Evolutionary conservation across 176 grass and related monocot species (phyloP).

Genomic region (Avena eriantha): DNA sequence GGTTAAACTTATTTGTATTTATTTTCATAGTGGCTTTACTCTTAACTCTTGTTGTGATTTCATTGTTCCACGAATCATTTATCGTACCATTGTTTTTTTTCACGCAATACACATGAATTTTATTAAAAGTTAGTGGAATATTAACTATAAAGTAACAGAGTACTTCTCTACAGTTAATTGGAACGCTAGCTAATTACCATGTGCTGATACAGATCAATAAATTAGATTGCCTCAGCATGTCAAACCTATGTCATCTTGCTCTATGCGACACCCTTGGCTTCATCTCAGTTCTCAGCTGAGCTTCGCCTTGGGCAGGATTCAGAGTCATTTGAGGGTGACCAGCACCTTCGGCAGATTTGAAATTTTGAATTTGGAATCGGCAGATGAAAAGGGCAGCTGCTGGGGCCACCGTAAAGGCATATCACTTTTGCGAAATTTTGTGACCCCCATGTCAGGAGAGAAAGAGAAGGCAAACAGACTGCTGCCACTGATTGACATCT

Average conservation of each 20-base stretch:
- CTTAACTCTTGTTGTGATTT: not conserved
- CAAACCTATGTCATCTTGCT: not conserved
- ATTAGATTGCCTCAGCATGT: not conserved
- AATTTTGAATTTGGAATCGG: not conserved
- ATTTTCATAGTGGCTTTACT: not conserved
- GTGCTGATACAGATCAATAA: not conserved
- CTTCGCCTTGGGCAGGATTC: not conserved
- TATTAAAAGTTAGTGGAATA: not conserved
- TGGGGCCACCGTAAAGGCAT: not conserved
- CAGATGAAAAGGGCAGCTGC: not conserved
- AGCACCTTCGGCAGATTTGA: slow-evolving; percentile 1
- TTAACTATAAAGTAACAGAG: not conserved
- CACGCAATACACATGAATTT: not conserved
- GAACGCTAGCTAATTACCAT: not conserved
- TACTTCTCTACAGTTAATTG: not conserved
- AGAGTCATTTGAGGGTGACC: not conserved
- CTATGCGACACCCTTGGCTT: not conserved
- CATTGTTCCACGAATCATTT: not conserved
- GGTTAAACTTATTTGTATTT: not conserved
- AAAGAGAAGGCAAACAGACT: not conserved
- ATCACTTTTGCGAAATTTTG: not conserved
- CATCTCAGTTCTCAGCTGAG: not conserved
- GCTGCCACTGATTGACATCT: not conserved
- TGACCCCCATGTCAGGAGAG: too few relatives aligned
- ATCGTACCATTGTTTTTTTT: not conserved